Evolutionary conservation across 2,329 filamentous ascomycete species (phyloP).

Genomic region (Fulvia fulva): DNA sequence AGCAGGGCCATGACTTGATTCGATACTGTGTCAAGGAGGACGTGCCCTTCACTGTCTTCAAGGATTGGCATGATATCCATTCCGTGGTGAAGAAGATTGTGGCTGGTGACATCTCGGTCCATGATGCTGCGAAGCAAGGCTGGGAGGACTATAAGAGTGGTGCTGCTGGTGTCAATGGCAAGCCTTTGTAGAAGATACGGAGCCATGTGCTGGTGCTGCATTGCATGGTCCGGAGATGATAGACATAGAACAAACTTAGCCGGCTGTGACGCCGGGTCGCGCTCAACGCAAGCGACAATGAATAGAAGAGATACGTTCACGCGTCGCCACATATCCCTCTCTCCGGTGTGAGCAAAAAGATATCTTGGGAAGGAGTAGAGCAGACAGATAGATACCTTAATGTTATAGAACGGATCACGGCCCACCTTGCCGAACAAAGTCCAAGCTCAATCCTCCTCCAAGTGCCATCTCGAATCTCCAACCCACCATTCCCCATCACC

Average conservation of each 20-base stretch:
- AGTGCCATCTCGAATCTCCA: neutral
- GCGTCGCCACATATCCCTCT: neutral
- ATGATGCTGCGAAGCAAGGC: slow-evolving; percentile 62
- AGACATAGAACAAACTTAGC: neutral
- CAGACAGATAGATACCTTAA: too few relatives aligned
- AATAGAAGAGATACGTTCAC: neutral
- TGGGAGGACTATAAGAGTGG: slow-evolving; percentile 46
- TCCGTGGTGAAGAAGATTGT: slow-evolving; percentile 71
- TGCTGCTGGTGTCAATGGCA: slow-evolving; percentile 34
- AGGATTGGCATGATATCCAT: slow-evolving; percentile 77
- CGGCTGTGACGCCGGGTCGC: neutral
- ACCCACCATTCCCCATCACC: neutral
- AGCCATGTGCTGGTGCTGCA: neutral
- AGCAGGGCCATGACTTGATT: slow-evolving; percentile 84
- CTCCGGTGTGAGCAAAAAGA: too few relatives aligned
- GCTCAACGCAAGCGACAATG: neutral
- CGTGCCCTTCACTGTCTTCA: slow-evolving; percentile 82
- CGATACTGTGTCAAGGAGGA: slow-evolving; percentile 79
- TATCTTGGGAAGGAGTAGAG: too few relatives aligned
- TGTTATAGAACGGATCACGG: too few relatives aligned
- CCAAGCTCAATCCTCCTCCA: neutral
- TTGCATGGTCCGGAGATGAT: neutral
- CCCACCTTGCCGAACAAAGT: neutral
- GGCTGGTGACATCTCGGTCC: slow-evolving; percentile 66
- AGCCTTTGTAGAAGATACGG: neutral